These are phyloP conservation scores for Eustoma russellianum DNA, from an alignment of 257 asterid species.

Conservation along the genomic window DNA sequence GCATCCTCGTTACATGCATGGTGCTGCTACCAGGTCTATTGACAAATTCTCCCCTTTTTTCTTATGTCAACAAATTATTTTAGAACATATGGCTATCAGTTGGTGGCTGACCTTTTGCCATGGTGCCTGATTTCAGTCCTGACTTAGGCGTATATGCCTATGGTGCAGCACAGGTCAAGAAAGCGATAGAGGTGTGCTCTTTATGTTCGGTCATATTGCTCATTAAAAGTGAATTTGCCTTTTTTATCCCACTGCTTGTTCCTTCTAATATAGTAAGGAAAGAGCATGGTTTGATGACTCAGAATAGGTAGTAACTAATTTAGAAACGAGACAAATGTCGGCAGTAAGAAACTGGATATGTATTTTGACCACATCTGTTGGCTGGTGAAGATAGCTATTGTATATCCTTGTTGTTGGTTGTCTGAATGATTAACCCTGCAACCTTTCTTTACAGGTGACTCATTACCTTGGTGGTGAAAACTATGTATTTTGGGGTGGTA, in stretches of 20 bases:
- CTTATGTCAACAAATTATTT: neutral
- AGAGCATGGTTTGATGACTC: neutral
- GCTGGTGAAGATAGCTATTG: neutral
- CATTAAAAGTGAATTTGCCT: neutral
- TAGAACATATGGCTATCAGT: neutral
- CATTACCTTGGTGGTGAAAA: conserved; percentile 98
- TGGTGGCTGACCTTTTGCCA: conserved; percentile 2
- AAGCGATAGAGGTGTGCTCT: conserved; percentile 73
- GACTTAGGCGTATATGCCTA: conserved; percentile 69
- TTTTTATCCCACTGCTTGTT: too few species aligned
- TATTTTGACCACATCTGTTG: too few species aligned
- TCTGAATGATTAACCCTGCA: neutral
- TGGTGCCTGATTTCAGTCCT: conserved; percentile 41
- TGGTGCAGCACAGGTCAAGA: conserved; percentile 95
- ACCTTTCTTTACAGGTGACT: conserved; percentile 52
- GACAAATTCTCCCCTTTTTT: too few species aligned
- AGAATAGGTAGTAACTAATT: neutral
- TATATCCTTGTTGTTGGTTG: too few species aligned
- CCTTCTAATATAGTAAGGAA: too few species aligned
- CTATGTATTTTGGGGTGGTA: conserved; percentile 98
- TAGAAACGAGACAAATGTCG: too few species aligned
- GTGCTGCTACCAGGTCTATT: conserved; percentile 87
- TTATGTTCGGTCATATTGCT: conserved; percentile 2
- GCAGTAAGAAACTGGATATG: too few species aligned
- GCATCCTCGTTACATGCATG: conserved; percentile 96